phyloP scores from a whole-genome alignment of 2,329 filamentous ascomycete genomes.

The Cytospora chrysosperma region DNA sequence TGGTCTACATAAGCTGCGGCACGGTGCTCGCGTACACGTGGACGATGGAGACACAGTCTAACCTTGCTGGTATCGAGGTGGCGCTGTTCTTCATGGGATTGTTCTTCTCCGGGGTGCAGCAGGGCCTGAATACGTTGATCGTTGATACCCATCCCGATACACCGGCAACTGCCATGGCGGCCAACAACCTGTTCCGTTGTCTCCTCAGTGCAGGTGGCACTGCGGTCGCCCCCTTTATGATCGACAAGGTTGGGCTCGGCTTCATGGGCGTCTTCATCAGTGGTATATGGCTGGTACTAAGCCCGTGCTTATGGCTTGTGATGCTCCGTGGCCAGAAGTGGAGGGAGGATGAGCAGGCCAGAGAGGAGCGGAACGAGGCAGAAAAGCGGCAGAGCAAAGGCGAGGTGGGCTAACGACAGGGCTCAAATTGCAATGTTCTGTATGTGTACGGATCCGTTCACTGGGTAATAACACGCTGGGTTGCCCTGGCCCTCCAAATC shows the following conservation, averaged over 20 bases:
- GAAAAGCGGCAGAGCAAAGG: not conserved
- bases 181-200: conserved; percentile 29
- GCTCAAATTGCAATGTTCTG: not conserved
- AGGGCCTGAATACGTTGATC: conserved; percentile 28
- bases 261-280: conserved; percentile 30
- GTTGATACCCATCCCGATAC: conserved; percentile 27
- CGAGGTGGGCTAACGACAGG: not conserved
- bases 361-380: conserved; percentile 20
- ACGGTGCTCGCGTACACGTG: conserved; percentile 29
- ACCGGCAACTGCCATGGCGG: conserved; percentile 28
- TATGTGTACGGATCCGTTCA: too few relatives aligned
- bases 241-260: conserved; percentile 29
- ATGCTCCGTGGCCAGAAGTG: conserved; percentile 28
- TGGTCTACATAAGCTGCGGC: conserved; percentile 26
- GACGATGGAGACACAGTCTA: conserved; percentile 28
- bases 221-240: conserved; percentile 29
- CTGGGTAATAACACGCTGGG: not conserved
- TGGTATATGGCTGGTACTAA: conserved; percentile 27
- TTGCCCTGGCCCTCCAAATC: not conserved
- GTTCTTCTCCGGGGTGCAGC: conserved; percentile 26
- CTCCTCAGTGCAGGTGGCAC: conserved; percentile 31
- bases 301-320: conserved; percentile 30
- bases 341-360: conserved; percentile 23
- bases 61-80: conserved; percentile 27
- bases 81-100: conserved; percentile 29